Conservation (phyloP, 805 yeast species). For the Schizosaccharomyces osmophilus region DNA sequence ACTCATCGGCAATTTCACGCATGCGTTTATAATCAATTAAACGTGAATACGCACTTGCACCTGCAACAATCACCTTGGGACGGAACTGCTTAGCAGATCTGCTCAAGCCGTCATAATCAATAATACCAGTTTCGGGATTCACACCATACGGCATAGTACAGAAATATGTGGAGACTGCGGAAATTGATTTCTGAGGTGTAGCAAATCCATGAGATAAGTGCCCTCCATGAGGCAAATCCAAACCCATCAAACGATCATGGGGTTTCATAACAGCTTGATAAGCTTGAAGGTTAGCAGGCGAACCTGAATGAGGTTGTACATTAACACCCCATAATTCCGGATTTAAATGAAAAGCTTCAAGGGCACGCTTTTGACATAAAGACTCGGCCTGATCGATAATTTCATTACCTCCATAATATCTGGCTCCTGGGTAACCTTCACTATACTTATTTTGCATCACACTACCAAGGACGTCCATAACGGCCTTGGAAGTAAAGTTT, state of each 20-base stretch:
- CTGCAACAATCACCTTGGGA: slow-evolving; percentile 91
- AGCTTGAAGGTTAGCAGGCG: slow-evolving; percentile 93
- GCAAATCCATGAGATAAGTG: slow-evolving; percentile 97
- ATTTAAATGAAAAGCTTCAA: slow-evolving; percentile 61
- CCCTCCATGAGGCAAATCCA: slow-evolving; percentile 96
- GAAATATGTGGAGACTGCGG: slow-evolving; percentile 86
- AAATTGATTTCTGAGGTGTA: slow-evolving; percentile 76
- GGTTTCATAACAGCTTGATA: slow-evolving; percentile 88
- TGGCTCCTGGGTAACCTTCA: slow-evolving; percentile 97
- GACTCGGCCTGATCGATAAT: slow-evolving; percentile 82
- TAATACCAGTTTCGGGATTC: slow-evolving; percentile 70
- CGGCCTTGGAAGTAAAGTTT: slow-evolving; percentile 89
- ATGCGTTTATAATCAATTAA: slow-evolving; percentile 88
- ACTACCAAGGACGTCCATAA: slow-evolving; percentile 86
- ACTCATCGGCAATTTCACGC: slow-evolving; percentile 89
- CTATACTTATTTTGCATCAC: slow-evolving; percentile 97
- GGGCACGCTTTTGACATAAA: slow-evolving; percentile 82
- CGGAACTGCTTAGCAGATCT: slow-evolving; percentile 75
- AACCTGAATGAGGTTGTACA: slow-evolving; percentile 87
- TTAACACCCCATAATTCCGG: slow-evolving; percentile 90
- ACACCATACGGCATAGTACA: slow-evolving; percentile 98
- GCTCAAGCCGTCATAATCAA: slow-evolving; percentile 88
- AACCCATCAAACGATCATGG: slow-evolving; percentile 92
- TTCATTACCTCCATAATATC: slow-evolving; percentile 97
- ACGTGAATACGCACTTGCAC: slow-evolving; percentile 95